Base-by-base conservation (phyloP, 2,329 filamentous ascomycete species). In the Mycosphaerella sp. region DNA sequence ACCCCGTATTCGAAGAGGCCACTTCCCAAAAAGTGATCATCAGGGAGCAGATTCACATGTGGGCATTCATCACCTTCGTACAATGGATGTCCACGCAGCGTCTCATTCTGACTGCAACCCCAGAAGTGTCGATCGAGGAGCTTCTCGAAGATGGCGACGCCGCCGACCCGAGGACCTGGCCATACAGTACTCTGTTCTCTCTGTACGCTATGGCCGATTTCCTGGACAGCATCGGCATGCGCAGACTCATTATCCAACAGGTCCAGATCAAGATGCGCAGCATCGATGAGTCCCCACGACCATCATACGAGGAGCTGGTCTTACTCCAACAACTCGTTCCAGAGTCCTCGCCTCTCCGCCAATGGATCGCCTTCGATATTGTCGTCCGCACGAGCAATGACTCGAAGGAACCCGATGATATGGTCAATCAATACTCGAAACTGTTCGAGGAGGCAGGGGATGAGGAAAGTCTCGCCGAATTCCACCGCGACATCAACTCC, bases 201-300 rank as follows among this genome's bases (percentile, higher is more conserved):
- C 17, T 60, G 23, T 60, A 58, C 46, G 31, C 36, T 2, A 56
- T 60, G 17, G 53, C 50, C 23, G 58, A 60, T 40, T 23, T 31
- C 1, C 52, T 49, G 36, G 50, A 58, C 51, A 54, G 46, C 10
- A 47, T 26, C 6, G 1, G 23, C 5, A 41, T 60, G 21, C 56
- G 58, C 6, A 42, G 29, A 8, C 46, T 46, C 11, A 12, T 48
- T 6, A 51, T 54, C 14, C 39, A 60, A 29, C 31, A 46, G 34
- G 42, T 58, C 14, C 48, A 58, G 29, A 29, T 56, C 10, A 57
- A 53, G 12, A 46, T 51, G 38, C 5, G 26, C 14, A 11, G 45
- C 31, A 4, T 21, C 12, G 4, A 4, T 9, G 1, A 38, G 12
- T 11, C 1, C 34, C 34, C 7, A 6, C 34, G 6, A 9, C 32